Base-by-base conservation (phyloP, 2,329 filamentous ascomycete species). In the Knufia petricola region DNA sequence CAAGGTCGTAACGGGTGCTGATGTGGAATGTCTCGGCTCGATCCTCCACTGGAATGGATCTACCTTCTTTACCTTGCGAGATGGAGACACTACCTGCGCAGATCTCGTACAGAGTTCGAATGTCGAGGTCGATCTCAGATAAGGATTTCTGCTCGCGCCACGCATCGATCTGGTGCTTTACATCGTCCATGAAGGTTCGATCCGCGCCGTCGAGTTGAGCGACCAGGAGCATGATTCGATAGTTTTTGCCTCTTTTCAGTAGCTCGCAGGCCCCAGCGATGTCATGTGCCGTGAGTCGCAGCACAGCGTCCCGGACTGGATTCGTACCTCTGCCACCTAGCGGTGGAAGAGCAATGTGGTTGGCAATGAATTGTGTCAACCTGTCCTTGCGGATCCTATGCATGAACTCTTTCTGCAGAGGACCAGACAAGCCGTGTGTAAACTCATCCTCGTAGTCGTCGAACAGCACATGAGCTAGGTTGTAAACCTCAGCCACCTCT, bases 71-170 rank as follows among this genome's bases (percentile, higher is more conserved):
- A 9, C 90, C 92, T 56, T 88, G 79, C 51, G 86, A 89, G 23
- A 82, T 78, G 54, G 86, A 83, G n/a, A 87, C 82, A 55, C 95
- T 92, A 31, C 94, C 92, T 24, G 87, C 80, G 9, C 95, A 72
- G 23, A 98, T 75, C 64, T 94, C 87, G 63, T 95, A 98, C 28
- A 98, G 73, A 7, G 89, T 84, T 48, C 92, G 83, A 38, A 95
- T 79, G 1, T 87, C 75, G 55, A 92, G 83, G 13, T 79, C 81
- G 66, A 98, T 88, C 64, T 98, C 94, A 1, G 87, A 86, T 15
- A 94, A 77, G 40, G 90, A 79, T 60, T 88, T 87, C 30, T 86
- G 80, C 23, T 85, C 78, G 30, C 82, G 80, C 92, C 92, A 98
- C 44, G 84, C 81, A 51, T 82, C 79, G 46, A 98, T 75, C 63